These are phyloP conservation scores for Xylaria sp. DNA, from an alignment of 2,329 filamentous ascomycete species.

Conservation along the genomic window DNA sequence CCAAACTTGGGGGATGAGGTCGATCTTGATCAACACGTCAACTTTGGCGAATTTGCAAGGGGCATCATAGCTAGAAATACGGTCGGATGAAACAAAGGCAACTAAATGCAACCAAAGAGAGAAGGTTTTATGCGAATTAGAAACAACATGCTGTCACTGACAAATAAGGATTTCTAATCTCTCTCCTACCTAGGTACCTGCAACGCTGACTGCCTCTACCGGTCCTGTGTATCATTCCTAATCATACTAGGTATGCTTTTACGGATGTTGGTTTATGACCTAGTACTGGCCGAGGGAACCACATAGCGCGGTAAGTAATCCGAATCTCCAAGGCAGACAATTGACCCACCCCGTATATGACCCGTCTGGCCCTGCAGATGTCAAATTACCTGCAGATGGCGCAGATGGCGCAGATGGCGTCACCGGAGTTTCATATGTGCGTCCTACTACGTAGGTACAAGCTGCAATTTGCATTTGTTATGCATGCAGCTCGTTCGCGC, in stretches of 20 bases:
- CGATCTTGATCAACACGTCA: conserved; percentile 72
- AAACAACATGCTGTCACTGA: not conserved
- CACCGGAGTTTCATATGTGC: conserved; percentile 30
- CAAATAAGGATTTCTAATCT: conserved; percentile 28
- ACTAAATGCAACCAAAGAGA: conserved; percentile 15
- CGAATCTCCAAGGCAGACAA: not conserved
- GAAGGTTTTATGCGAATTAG: not conserved
- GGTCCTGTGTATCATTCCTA: not conserved
- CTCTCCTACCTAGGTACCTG: not conserved
- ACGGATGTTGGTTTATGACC: no score
- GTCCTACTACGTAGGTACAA: not conserved
- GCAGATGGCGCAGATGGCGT: conserved; percentile 37
- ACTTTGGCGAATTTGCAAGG: conserved; percentile 80
- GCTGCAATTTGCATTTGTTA: conserved; percentile 13
- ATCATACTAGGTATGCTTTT: not conserved
- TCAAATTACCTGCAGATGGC: conserved; percentile 39
- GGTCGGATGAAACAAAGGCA: conserved; percentile 49
- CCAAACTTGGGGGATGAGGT: conserved; percentile 87
- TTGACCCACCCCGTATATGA: not conserved
- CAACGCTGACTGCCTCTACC: not conserved
- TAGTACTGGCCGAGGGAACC: no score
- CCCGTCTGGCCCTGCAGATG: conserved; percentile 8
- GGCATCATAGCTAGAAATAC: conserved; percentile 71
- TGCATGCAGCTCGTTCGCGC: conserved; percentile 7
- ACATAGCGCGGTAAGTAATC: not conserved